A percentile compares a stretch with the other conserved stretches of the same genome.
Conservation (phyloP, 2,329 filamentous ascomycete genomes). For the Fusarium haematococcum region DNA sequence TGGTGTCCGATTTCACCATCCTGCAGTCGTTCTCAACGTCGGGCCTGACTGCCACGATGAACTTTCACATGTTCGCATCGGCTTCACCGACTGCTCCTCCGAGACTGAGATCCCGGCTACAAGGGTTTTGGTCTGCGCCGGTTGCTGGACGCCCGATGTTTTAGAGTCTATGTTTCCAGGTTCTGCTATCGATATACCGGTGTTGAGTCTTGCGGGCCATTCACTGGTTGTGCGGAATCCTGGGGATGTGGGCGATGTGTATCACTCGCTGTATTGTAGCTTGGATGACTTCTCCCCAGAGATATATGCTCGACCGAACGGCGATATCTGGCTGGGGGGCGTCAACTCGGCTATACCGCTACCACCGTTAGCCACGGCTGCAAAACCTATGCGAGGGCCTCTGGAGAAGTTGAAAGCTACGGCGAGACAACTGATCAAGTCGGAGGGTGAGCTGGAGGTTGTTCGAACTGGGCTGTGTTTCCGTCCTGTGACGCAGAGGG, state of each 20-base stretch:
- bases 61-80: constrained; percentile 65
- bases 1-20: constrained; percentile 76
- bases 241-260: constrained; percentile 57
- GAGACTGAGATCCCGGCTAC: constrained; percentile 70
- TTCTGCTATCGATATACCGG: constrained; percentile 63
- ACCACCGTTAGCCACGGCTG: constrained; percentile 56
- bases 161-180: constrained; percentile 73
- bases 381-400: constrained; percentile 40
- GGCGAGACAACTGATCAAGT: constrained; percentile 61
- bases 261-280: constrained; percentile 77
- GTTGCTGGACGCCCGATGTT: constrained; percentile 78
- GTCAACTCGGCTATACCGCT: constrained; percentile 74
- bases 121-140: constrained; percentile 74
- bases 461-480: constrained; percentile 78
- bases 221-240: constrained; percentile 76
- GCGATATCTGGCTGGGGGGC: constrained; percentile 79
- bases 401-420: constrained; percentile 63
- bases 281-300: constrained; percentile 75
- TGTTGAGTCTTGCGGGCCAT: constrained; percentile 73
- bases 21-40: constrained; percentile 67
- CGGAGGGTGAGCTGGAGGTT: constrained; percentile 67
- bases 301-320: constrained; percentile 74
- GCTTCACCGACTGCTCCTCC: constrained; percentile 55
- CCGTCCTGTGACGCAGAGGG: constrained; percentile 74
- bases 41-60: constrained; percentile 61